Base-by-base conservation (phyloP, 2,329 filamentous ascomycete genomes). In the Cladophialophora yegresii region DNA sequence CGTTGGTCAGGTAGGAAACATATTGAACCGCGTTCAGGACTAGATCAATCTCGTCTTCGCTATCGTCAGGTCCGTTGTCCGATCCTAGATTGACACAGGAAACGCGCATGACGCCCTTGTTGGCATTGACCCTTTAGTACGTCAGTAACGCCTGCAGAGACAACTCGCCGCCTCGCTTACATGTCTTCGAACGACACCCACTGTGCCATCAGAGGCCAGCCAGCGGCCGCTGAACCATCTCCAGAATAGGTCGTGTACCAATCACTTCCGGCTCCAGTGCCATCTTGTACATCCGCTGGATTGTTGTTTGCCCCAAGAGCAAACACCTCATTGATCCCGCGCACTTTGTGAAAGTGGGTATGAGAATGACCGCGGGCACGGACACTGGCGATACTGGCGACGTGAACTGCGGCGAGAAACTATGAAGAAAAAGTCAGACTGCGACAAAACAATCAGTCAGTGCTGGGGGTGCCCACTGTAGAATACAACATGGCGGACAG, bases 21-120 rank as follows among this genome's bases (percentile, higher is more conserved):
- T 67, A 56, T 55, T 75, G 64, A 61, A 81, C 79, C 54, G 72
- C 71, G 32, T 70, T 65, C 54, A 71, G 73, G 60, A 80, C 74
- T 57, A 67, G 26, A 30, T 54, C 60, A 58, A 73, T 74, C 65
- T 77, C 75, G 7, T 67, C 65, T 22, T 72, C 72, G 55, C 70
- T 69, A 69, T 73, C 73, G 47, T 59, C 45, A 16, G 47, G 47
- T 50, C 57, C 57, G 26, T 53, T 59, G 6, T 40, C 57, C 4
- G 43, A 5, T 12, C 57, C 47, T 23, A 59, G 47, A 28, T 59
- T 59, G 43, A 30, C 45, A 28, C 47, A 59, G 9, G 57, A 59
- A 10, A 51, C 57, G 8, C 45, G 57, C 57, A 51, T 59, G 13
- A 59, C 22, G 45, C 22, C 32, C 23, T 53, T 30, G n/a, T 59